Percentiles rank a stretch among this genome's conserved stretches.
Evolutionary conservation across 768 basidiomycete genomes (phyloP).

Genomic region (Russula sp.): DNA sequence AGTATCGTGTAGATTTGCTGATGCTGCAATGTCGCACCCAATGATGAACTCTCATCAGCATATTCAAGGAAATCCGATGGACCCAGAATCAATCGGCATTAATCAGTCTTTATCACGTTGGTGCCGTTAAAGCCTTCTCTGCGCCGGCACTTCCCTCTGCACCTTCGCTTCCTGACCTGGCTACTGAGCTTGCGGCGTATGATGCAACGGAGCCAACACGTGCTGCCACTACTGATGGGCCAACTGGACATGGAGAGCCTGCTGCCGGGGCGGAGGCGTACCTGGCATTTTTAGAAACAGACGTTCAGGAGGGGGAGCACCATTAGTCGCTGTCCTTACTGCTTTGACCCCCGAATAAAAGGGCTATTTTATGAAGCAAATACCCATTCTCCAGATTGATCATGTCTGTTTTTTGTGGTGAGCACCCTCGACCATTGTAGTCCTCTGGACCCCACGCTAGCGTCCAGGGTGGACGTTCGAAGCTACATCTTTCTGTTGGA

Average conservation of each 20-base stretch:
- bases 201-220: constrained; percentile 66
- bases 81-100: too few species aligned
- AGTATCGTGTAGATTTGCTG: too few species aligned
- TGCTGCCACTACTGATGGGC: constrained; percentile 1
- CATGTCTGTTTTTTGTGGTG: background rate
- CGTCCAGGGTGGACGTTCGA: too few species aligned
- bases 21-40: too few species aligned
- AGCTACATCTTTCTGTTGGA: background rate
- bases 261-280: constrained; percentile 35
- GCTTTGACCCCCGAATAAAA: background rate
- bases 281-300: constrained; percentile 38
- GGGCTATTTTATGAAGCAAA: too few species aligned
- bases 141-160: constrained; percentile 66
- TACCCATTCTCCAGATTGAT: too few species aligned
- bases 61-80: too few species aligned
- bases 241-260: constrained; percentile 1
- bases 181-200: constrained; percentile 82
- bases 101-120: too few species aligned
- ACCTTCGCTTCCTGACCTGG: constrained; percentile 80
- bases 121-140: constrained; percentile 74
- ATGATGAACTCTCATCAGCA: too few species aligned
- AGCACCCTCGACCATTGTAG: background rate
- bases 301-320: constrained; percentile 36
- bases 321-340: constrained; percentile 12
- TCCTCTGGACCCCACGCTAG: background rate